Conservation (phyloP, 768 basidiomycete species). For the Sporobolomyces phaffii region DNA sequence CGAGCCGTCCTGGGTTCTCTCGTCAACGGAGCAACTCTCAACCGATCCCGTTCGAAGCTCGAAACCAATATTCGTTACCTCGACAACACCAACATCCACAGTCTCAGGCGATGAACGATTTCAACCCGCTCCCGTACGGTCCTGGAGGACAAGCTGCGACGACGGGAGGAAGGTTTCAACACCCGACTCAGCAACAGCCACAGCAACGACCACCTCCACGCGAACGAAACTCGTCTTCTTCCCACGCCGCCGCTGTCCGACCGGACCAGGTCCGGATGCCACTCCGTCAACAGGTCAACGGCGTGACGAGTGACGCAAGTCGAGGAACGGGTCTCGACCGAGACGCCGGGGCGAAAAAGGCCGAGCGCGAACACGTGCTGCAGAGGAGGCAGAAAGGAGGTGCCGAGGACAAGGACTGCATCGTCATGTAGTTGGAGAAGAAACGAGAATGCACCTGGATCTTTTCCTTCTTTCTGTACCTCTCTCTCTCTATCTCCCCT, state of each 20-base stretch:
- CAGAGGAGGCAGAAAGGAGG: constrained; percentile 44
- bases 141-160: neutral
- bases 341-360: constrained; percentile 6
- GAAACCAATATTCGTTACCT: constrained; percentile 2
- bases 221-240: too few species aligned
- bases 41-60: constrained; percentile 10
- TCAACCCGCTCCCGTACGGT: constrained; percentile 36
- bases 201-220: neutral
- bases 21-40: constrained; percentile 34
- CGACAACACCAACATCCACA: neutral
- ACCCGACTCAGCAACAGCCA: neutral
- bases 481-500: too few species aligned
- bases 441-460: too few species aligned
- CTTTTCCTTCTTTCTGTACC: too few species aligned
- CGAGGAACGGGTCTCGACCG: neutral
- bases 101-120: too few species aligned
- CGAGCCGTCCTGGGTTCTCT: constrained; percentile 9
- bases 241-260: constrained; percentile 43
- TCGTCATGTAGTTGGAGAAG: constrained; percentile 89
- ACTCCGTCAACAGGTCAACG: constrained; percentile 15
- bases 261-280: constrained; percentile 49
- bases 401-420: constrained; percentile 69
- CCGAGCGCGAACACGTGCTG: constrained; percentile 25
- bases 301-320: neutral
- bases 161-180: neutral